These are phyloP conservation scores for Fabrea salina DNA, from an alignment of 169 alveolate species.

Conservation along the genomic window DNA sequence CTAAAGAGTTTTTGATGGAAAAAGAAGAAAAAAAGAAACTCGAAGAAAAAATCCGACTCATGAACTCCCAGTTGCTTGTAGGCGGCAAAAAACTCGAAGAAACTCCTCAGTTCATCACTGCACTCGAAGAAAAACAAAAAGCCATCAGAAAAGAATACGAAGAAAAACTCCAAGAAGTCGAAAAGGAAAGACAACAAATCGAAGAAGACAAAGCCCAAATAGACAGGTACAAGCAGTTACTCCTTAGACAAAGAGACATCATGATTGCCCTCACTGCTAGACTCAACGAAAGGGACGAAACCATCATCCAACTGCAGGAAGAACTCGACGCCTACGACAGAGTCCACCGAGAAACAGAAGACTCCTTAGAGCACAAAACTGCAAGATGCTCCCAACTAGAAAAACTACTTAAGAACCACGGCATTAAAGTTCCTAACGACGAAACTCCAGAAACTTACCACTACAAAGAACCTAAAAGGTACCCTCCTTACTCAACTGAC, in stretches of 20 bases:
- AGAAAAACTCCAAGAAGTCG: slow-evolving; percentile 74
- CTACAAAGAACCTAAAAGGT: slow-evolving; percentile 12
- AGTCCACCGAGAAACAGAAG: slow-evolving; percentile 75
- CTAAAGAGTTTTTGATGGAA: slow-evolving; percentile 71
- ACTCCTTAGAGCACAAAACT: slow-evolving; percentile 2
- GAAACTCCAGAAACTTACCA: not conserved
- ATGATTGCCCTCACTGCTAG: slow-evolving; percentile 77
- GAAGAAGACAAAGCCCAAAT: slow-evolving; percentile 85
- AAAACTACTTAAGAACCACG: not conserved
- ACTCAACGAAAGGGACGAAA: slow-evolving; percentile 86
- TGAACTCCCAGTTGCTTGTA: slow-evolving; percentile 77
- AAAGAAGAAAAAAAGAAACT: slow-evolving; percentile 81
- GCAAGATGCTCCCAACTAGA: not conserved
- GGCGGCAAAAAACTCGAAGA: slow-evolving; percentile 85
- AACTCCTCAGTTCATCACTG: slow-evolving; percentile 79
- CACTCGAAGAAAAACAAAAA: slow-evolving; percentile 77
- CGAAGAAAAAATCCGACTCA: slow-evolving; percentile 74
- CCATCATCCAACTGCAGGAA: slow-evolving; percentile 78
- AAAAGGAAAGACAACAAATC: slow-evolving; percentile 76
- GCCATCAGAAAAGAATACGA: slow-evolving; percentile 75
- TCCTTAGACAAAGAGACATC: slow-evolving; percentile 67
- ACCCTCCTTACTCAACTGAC: slow-evolving; percentile 25
- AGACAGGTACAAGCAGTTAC: slow-evolving; percentile 79
- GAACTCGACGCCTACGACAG: slow-evolving; percentile 81
- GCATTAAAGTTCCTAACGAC: not conserved